Evolutionary conservation across 164 flowering plant species (phyloP).

Genomic region (Tetracentron sinense): DNA sequence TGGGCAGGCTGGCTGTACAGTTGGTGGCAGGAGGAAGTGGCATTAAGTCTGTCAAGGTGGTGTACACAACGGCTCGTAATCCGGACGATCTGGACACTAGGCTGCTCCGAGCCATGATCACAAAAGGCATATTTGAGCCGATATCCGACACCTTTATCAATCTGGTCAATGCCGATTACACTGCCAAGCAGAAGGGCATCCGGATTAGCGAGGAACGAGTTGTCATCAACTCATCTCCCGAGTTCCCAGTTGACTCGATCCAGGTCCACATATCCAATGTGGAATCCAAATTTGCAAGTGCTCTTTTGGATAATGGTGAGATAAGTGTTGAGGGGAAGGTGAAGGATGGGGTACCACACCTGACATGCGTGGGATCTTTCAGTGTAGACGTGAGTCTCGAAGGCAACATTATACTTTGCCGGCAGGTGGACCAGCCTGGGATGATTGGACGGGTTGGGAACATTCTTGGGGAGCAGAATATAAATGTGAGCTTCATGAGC

Average conservation of each 20-base stretch:
- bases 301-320: slow-evolving; percentile 47
- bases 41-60: slow-evolving; percentile 60
- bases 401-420: slow-evolving; percentile 65
- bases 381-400: slow-evolving; percentile 74
- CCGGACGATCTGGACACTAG: slow-evolving; percentile 80
- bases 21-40: slow-evolving; percentile 76
- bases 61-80: slow-evolving; percentile 59
- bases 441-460: slow-evolving; percentile 68
- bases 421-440: slow-evolving; percentile 82
- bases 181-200: slow-evolving; percentile 72
- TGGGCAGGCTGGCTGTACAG: slow-evolving; percentile 75
- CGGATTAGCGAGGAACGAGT: slow-evolving; percentile 63
- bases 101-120: slow-evolving; percentile 77
- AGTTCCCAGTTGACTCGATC: slow-evolving; percentile 56
- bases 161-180: slow-evolving; percentile 82
- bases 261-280: slow-evolving; percentile 65
- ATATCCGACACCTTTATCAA: slow-evolving; percentile 56
- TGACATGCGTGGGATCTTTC: slow-evolving; percentile 64
- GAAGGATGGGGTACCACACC: slow-evolving; percentile 55
- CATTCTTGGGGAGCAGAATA: slow-evolving; percentile 57
- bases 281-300: slow-evolving; percentile 61
- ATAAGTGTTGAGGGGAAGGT: slow-evolving; percentile 61
- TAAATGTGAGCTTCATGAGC: slow-evolving; percentile 76
- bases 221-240: slow-evolving; percentile 46
- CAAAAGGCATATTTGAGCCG: slow-evolving; percentile 80